A percentile compares a stretch with the other conserved stretches of the same genome.
Evolutionary conservation across 768 basidiomycete species (phyloP).

Genomic region (Boletus subcaerulescens): DNA sequence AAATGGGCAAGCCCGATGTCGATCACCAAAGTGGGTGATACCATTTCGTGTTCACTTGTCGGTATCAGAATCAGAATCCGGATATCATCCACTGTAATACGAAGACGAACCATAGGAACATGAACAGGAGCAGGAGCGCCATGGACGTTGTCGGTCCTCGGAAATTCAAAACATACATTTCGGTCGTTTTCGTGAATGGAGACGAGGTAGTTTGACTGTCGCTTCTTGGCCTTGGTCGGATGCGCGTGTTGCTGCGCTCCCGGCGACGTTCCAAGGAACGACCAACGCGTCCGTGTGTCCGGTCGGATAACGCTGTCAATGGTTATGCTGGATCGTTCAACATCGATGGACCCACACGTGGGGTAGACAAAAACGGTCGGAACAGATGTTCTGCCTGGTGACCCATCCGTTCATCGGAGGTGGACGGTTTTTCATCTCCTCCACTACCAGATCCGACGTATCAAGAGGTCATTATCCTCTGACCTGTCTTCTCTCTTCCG

Average conservation of each 20-base stretch:
- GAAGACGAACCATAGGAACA: no score
- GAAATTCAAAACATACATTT: slow-evolving; percentile 17
- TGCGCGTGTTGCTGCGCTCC: neutral
- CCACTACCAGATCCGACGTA: slow-evolving; percentile 3
- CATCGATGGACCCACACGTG: neutral
- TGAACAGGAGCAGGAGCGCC: neutral
- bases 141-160: slow-evolving; percentile 18
- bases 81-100: no score
- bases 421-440: slow-evolving; percentile 5
- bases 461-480: slow-evolving; percentile 5
- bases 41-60: no score
- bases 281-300: neutral
- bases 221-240: neutral
- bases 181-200: slow-evolving; percentile 11
- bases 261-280: neutral
- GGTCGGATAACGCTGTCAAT: neutral
- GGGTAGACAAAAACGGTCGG: neutral
- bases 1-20: no score
- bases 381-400: neutral
- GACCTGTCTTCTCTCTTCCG: neutral
- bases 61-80: no score
- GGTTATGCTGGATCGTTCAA: neutral
- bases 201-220: neutral
- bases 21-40: neutral
- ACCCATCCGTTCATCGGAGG: slow-evolving; percentile 9